These are phyloP conservation scores for Mycena capillaripes DNA, from an alignment of 768 basidiomycete species.

Conservation along the genomic window DNA sequence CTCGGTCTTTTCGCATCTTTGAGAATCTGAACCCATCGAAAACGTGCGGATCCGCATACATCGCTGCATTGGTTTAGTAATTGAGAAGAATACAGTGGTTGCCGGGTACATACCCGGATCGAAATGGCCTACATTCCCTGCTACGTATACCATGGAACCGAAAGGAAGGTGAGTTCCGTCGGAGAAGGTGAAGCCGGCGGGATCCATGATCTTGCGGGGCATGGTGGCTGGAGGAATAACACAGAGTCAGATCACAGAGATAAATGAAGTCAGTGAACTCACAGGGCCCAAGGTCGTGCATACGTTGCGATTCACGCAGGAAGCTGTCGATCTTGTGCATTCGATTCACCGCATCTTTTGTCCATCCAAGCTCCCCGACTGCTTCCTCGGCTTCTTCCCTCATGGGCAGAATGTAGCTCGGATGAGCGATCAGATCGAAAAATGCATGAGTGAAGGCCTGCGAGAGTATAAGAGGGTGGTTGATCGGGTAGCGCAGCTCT, in stretches of 20 bases:
- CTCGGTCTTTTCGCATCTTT: too few species aligned
- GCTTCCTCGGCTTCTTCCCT: constrained; percentile 49
- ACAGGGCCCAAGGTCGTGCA: neutral
- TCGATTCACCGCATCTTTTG: constrained; percentile 37
- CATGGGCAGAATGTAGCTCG: constrained; percentile 45
- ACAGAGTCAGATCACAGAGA: neutral
- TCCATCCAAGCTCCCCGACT: constrained; percentile 33
- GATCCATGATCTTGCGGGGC: constrained; percentile 41
- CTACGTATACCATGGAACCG: constrained; percentile 42
- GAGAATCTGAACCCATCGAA: too few species aligned
- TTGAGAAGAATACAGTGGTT: too few species aligned
- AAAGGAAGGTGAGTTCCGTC: constrained; percentile 40
- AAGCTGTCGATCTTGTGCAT: neutral
- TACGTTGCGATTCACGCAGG: constrained; percentile 33
- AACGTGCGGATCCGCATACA: too few species aligned
- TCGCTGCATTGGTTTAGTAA: too few species aligned
- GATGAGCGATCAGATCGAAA: constrained; percentile 46
- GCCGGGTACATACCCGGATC: neutral
- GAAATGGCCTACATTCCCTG: neutral
- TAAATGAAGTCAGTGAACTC: neutral
- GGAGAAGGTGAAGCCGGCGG: constrained; percentile 47
- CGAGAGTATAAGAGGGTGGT: neutral
- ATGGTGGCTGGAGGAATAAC: constrained; percentile 39
- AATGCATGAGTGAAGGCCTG: constrained; percentile 48
- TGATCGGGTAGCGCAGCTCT: neutral